Evolutionary conservation across 2,329 filamentous ascomycete genomes (phyloP), one percentile per base, ranked within the genome.

Genomic region (Pyrenophora graminea): DNA sequence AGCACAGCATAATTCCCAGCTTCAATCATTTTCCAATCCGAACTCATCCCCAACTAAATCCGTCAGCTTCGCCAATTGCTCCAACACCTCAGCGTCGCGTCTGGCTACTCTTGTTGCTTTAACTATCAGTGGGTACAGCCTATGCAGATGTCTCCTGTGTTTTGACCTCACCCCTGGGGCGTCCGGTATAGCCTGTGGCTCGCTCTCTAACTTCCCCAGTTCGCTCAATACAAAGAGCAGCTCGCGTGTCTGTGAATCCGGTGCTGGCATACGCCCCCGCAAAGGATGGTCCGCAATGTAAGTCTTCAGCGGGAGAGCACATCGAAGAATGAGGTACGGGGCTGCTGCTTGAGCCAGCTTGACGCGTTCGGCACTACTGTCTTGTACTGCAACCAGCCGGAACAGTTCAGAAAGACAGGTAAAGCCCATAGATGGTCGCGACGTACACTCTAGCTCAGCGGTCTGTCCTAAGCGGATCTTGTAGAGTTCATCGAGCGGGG

Each of bases 251-350:
- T 96, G 90, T 7, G 85, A 87, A 4, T 90, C 79, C 0, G 93
- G 93, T 69, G 94, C 90, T 4, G 94, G 94, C 85, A 95, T 94
- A 42, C 86, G 83, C 0, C 94, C 92, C 12, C 94, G 62, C 17
- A 99, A 78, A 1, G 93, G 92, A 68, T 97, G 93, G 71, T 99
- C 94, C 3, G 91, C 89, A 39, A 95, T 86, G 68, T 96, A 97
- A 1, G 87, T 81, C 48, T 90, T 86, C n/a, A 97, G 76, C 0
- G 90, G 86, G 13, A 96, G 78, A 0, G 89, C 91, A 10, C 89
- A 85, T 2, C 94, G 86, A 2, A 96, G 78, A 38, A 97, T 87
- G 2, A 97, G 80, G 64, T 90, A 93, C 0, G 91, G 91, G 0
- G 90, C 87, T 0, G 87, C 84, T 3, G 88, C 88, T 66, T 85